A percentile compares a stretch with the other conserved stretches of the same genome.
These are phyloP conservation scores for Pichia scutulata DNA, from an alignment of 805 yeast species.

Conservation along the genomic window DNA sequence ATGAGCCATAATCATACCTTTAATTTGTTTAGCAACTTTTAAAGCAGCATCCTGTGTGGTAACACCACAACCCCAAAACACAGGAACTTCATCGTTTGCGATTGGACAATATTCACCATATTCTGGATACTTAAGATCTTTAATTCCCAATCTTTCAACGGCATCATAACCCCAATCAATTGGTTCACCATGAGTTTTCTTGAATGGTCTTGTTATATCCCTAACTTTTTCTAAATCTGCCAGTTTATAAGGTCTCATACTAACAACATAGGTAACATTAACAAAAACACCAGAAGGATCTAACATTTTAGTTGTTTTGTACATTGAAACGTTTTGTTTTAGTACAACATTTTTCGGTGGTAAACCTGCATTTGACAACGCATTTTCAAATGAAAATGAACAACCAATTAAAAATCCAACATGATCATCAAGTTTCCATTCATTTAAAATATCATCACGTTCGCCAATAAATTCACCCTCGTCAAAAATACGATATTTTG, in stretches of 20 bases:
- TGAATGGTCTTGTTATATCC: neutral
- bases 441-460: neutral
- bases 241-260: constrained; percentile 4
- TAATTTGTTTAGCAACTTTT: neutral
- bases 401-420: constrained; percentile 5
- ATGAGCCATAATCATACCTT: neutral
- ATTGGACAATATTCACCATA: neutral
- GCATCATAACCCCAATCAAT: constrained; percentile 6
- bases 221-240: neutral
- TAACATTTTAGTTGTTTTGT: neutral
- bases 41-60: constrained; percentile 2
- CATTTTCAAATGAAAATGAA: constrained; percentile 6
- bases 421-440: neutral
- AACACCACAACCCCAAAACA: constrained; percentile 6
- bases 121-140: neutral
- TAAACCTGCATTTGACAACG: neutral
- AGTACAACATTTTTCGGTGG: neutral
- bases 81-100: constrained; percentile 1
- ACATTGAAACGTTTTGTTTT: constrained; percentile 2
- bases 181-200: constrained; percentile 3
- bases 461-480: neutral
- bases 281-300: neutral
- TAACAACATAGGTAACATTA: constrained; percentile 1
- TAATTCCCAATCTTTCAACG: constrained; percentile 1
- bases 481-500: neutral